phyloP scores from a whole-genome alignment of 106 monocot species.

The Amphibolis antarctica region DNA sequence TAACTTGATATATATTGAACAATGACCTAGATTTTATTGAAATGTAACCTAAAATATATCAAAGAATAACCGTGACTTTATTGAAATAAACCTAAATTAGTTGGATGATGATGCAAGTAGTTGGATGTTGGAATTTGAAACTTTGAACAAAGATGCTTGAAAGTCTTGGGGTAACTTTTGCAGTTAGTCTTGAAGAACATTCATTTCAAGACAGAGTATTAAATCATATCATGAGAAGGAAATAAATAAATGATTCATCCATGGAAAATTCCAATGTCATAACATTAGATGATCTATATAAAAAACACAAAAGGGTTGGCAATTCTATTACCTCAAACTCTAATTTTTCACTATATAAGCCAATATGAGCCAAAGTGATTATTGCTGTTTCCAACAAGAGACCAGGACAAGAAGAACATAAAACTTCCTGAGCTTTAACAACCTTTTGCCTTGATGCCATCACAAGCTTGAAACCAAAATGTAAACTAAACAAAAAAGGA shows the following conservation, averaged over 20 bases:
- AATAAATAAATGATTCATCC: background rate
- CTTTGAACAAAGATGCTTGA: too few relatives aligned
- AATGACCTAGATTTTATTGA: too few relatives aligned
- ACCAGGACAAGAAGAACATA: constrained; percentile 23
- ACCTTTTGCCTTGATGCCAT: constrained; percentile 46
- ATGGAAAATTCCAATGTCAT: background rate
- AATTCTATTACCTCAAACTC: constrained; percentile 57
- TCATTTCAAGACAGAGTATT: too few relatives aligned
- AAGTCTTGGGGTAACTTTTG: too few relatives aligned
- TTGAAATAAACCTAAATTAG: too few relatives aligned
- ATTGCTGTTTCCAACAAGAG: constrained; percentile 51
- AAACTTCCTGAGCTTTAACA: constrained; percentile 53
- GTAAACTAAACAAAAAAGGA: constrained; percentile 35
- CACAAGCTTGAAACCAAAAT: constrained; percentile 64
- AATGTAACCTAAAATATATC: too few relatives aligned
- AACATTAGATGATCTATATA: background rate
- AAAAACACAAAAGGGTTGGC: background rate
- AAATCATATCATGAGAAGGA: too few relatives aligned
- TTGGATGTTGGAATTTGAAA: too few relatives aligned
- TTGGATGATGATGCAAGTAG: too few relatives aligned
- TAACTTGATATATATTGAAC: too few relatives aligned
- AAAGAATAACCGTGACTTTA: too few relatives aligned
- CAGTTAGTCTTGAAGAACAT: too few relatives aligned
- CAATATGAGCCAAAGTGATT: constrained; percentile 68
- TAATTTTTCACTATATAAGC: constrained; percentile 56